Evolutionary conservation across 441 rosid genomes (phyloP).

Genomic region (Erodium moschatum): DNA sequence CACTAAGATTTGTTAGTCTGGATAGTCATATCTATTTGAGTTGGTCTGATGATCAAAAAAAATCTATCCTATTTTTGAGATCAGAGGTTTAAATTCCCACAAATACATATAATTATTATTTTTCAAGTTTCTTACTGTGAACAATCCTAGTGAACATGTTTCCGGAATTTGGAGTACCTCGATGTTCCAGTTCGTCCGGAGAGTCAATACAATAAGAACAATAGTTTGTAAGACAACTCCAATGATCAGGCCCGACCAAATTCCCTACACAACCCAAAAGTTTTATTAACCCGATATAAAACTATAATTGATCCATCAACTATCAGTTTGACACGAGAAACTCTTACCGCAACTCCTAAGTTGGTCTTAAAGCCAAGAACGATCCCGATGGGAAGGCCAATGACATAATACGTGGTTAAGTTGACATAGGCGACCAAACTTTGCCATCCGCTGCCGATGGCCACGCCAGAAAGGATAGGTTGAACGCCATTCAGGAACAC

Average conservation of each 20-base stretch:
- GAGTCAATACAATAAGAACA: constrained; percentile 58
- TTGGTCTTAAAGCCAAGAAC: constrained; percentile 71
- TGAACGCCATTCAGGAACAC: constrained; percentile 73
- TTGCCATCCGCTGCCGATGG: constrained; percentile 94
- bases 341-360: constrained; percentile 58
- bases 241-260: constrained; percentile 87
- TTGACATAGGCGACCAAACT: constrained; percentile 74
- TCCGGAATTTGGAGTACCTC: no score
- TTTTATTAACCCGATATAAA: neutral
- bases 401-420: constrained; percentile 53
- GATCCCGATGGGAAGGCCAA: constrained; percentile 80
- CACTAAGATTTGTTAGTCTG: no score
- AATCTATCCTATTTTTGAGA: no score
- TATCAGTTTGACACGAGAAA: no score
- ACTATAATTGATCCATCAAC: no score
- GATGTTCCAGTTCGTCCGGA: constrained; percentile 60
- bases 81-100: no score
- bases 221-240: constrained; percentile 70
- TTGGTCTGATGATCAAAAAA: no score
- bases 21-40: no score
- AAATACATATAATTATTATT: no score
- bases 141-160: no score
- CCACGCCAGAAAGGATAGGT: constrained; percentile 81
- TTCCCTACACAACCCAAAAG: constrained; percentile 43
- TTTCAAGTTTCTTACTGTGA: no score